Percentiles rank a stretch among this genome's conserved stretches.
Evolutionary conservation across 2,329 filamentous ascomycete genomes (phyloP).

Genomic region (Hyphodiscus sp.): DNA sequence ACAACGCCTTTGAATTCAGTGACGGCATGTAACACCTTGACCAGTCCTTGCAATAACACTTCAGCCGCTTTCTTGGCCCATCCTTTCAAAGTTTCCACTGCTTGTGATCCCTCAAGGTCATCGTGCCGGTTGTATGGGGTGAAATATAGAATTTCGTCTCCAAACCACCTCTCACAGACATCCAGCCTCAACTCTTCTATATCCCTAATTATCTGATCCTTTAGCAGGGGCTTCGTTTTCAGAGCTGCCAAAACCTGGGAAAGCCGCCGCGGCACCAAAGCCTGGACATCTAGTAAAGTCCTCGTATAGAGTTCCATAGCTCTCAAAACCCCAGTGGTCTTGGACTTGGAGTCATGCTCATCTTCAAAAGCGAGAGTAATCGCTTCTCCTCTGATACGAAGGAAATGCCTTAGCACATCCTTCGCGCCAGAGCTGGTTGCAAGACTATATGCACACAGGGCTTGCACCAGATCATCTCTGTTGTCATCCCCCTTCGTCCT

Average conservation of each 20-base stretch:
- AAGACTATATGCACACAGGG: constrained; percentile 76
- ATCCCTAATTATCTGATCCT: constrained; percentile 58
- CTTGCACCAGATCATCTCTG: constrained; percentile 53
- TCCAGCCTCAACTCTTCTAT: constrained; percentile 71
- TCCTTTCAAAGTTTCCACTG: constrained; percentile 50
- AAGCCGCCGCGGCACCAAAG: constrained; percentile 66
- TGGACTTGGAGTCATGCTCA: constrained; percentile 37
- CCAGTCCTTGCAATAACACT: constrained; percentile 55
- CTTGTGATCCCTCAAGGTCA: constrained; percentile 57
- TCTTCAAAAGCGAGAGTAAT: constrained; percentile 57
- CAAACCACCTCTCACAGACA: constrained; percentile 71
- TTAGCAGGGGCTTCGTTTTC: constrained; percentile 64
- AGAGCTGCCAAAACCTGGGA: constrained; percentile 61
- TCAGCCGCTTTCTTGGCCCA: constrained; percentile 60
- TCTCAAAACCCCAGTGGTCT: constrained; percentile 44
- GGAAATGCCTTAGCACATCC: constrained; percentile 73
- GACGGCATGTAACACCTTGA: constrained; percentile 51
- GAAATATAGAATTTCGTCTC: constrained; percentile 76
- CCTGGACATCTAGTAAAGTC: constrained; percentile 72
- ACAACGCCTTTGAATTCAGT: constrained; percentile 63
- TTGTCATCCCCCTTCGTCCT: constrained; percentile 46
- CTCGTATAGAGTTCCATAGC: constrained; percentile 68
- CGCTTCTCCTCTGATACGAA: constrained; percentile 63
- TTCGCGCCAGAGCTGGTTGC: constrained; percentile 72
- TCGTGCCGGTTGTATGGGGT: constrained; percentile 83